Evolutionary conservation across 176 grass and related monocot genomes (phyloP), one percentile per base, ranked within the genome.

Genomic region (Puccinellia tenuiflora): DNA sequence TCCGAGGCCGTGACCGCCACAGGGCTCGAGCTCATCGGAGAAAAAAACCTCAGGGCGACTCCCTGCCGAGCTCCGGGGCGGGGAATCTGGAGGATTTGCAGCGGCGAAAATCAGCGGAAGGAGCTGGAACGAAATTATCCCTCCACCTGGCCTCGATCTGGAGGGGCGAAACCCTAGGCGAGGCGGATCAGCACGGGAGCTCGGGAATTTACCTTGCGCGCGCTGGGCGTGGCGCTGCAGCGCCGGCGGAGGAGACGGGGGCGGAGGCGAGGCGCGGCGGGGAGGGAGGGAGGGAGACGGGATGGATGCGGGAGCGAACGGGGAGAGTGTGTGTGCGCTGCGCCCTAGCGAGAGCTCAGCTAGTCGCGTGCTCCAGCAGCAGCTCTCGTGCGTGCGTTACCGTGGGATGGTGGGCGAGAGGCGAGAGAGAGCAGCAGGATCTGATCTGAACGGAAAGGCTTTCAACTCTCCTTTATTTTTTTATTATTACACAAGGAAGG

Each of bases 1-100:
- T 90, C 88, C 79, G 88, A 65, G 88, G 73, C 84, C 79, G 55
- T 79, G 7, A 82, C 83, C 55, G 79, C 16, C 64, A 13, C 70
- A 9, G 55, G n/a, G 46, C n/a, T 85, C 79, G 75, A 90, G 47
- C 84, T 79, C 88, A 90, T 90, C 73, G 10, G 72, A 18, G 78
- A 71, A 21, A 71, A 21, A 46, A 26, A 38, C n/a, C 47, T 42
- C 40, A 10, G 9, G 40, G 40, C 9, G 33, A 2, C 33, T 20
- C 61, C 40, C 77, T 55, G 25, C 24, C 53, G 38, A 15, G 10
- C 38, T 1, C 52, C 60, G 15, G 26, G 21, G 40, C 72, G 55
- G 46, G 8, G 57, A 79, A 90, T 73, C 84, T 86, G 67, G 26
- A n/a, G 47, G 50, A 30, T 40, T 40, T 14, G 28, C 17, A 50